Evolutionary conservation across 805 yeast species (phyloP), one percentile per base, ranked within the genome.

Genomic region (Pichia cabralensis): DNA sequence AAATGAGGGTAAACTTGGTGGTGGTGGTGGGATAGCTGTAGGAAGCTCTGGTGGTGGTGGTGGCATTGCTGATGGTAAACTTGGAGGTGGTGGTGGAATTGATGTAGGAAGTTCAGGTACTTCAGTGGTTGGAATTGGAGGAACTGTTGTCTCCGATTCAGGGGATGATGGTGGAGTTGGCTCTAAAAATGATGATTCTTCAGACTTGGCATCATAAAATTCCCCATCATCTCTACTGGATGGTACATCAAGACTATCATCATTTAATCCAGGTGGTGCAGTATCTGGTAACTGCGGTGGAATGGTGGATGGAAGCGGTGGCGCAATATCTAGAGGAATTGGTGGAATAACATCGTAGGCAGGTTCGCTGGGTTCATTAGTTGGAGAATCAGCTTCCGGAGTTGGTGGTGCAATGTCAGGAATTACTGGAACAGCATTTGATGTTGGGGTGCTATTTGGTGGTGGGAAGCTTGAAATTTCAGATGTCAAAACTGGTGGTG

Each of bases 11-110:
- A 61, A 48, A 6, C 65, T 60, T 6, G 65, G 53, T n/a, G 49
- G 39, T 8, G 49, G 36, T 8, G 48, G 43, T 1, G 46, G 42
- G 29, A 56, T 53, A 8, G 58, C 49, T 14, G 52, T 36, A 6
- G 56, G 50, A 19, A 59, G 47, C 22, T 48, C 41, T n/a, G 42
- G 39, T n/a, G 34, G 30, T 17, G 43, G 36, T 44, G 50, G 55
- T 12, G 68, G 61, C 5, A 64, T 49, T 5, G 60, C 52, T 8
- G 49, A 30, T 5, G 46, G 39, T 1, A 58, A 49, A 15, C 51
- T 39, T 5, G 64, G 52, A 8, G 60, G 53, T 13, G 60, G 52
- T 19, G 61, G 49, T 6, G 64, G 60, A 5, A 65, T 52, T 8
- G 48, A 41, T 10, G 50, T 31, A 10, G 50, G 42, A 2, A 43